phyloP scores from a whole-genome alignment of 2,329 filamentous ascomycete species.

The Aspergillus carbonarius region DNA sequence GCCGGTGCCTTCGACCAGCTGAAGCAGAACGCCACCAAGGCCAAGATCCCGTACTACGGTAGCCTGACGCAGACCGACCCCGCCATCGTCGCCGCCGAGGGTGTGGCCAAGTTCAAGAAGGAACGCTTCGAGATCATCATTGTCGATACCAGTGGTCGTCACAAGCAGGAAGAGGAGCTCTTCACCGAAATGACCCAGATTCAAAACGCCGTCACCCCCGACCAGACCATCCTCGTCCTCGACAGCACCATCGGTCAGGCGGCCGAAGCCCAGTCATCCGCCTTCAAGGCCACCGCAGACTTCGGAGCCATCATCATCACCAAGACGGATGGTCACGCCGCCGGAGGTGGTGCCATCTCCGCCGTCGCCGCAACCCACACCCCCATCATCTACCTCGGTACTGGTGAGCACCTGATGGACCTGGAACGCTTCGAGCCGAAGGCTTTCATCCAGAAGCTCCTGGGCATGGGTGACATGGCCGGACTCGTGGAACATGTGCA shows the following conservation, averaged over 20 bases:
- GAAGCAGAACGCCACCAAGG: constrained; percentile 98
- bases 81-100: constrained; percentile 86
- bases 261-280: constrained; percentile 88
- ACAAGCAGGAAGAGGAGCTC: constrained; percentile 89
- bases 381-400: constrained; percentile 96
- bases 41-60: constrained; percentile 98
- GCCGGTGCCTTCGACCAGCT: constrained; percentile 97
- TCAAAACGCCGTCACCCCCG: constrained; percentile 81
- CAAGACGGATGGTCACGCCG: constrained; percentile 94
- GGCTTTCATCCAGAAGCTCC: constrained; percentile 87
- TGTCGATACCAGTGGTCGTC: constrained; percentile 92
- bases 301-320: constrained; percentile 99
- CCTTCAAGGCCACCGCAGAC: constrained; percentile 95
- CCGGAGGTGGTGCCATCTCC: constrained; percentile 94
- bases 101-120: constrained; percentile 98
- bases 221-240: constrained; percentile 98
- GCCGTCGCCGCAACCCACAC: constrained; percentile 95
- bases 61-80: constrained; percentile 95
- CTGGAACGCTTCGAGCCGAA: constrained; percentile 89
- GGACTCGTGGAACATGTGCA: constrained; percentile 96
- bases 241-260: constrained; percentile 96
- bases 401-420: constrained; percentile 95
- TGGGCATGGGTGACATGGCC: constrained; percentile 97
- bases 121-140: constrained; percentile 98
- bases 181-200: constrained; percentile 99